Percentiles rank a stretch among this genome's conserved stretches.
These are phyloP conservation scores for Chytriomyces confervae DNA, from an alignment of 192 early-diverging fungal species.

Conservation along the genomic window DNA sequence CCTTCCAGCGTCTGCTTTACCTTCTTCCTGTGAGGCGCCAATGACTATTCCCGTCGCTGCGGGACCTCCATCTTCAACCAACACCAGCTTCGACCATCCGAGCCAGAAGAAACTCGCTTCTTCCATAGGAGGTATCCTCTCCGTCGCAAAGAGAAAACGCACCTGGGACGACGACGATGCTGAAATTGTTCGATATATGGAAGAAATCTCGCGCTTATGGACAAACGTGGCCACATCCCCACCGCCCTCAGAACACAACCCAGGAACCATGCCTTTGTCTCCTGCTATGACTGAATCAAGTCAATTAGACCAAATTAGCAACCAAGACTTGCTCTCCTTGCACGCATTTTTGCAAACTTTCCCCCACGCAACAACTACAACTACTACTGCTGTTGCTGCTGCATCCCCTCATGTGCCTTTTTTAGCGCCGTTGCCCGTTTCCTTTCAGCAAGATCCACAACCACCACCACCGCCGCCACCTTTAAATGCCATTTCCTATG, in stretches of 20 bases:
- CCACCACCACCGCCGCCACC: background rate
- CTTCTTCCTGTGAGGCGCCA: too few relatives aligned
- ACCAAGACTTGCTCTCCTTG: constrained; percentile 17
- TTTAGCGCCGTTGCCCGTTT: background rate
- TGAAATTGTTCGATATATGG: too few relatives aligned
- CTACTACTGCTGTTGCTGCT: background rate
- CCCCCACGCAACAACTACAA: background rate
- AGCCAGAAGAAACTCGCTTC: background rate
- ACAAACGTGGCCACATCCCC: background rate
- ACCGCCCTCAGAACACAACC: background rate
- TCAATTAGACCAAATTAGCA: background rate
- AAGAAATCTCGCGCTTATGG: background rate
- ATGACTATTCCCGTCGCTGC: too few relatives aligned
- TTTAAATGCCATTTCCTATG: background rate
- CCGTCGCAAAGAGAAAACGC: background rate
- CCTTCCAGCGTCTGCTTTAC: background rate
- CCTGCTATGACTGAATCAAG: background rate
- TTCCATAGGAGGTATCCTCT: background rate
- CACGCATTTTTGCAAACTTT: constrained; percentile 28
- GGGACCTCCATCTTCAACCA: too few relatives aligned
- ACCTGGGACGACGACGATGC: too few relatives aligned
- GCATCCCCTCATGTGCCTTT: background rate
- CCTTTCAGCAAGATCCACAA: background rate
- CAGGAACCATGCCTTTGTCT: background rate
- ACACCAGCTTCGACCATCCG: too few relatives aligned